Evolutionary conservation across 176 grass and related monocot genomes (phyloP).

Genomic region (Metroxylon sagu): DNA sequence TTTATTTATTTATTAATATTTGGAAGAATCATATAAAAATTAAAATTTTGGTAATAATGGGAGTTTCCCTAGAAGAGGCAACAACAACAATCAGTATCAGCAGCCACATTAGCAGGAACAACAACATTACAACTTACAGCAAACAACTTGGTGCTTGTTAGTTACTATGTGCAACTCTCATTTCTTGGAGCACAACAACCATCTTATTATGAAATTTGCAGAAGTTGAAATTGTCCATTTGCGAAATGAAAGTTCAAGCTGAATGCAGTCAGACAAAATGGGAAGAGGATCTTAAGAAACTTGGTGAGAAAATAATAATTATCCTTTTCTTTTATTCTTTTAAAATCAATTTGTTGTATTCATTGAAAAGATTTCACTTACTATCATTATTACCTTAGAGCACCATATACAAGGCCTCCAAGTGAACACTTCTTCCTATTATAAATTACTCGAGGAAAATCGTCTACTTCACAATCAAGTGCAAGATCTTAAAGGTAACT

Average conservation of each 20-base stretch:
- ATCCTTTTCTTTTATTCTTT: background rate
- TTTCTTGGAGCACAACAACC: too few relatives aligned
- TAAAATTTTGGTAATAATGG: too few relatives aligned
- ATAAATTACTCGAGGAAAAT: constrained; percentile 70
- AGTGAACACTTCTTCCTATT: constrained; percentile 38
- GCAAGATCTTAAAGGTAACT: constrained; percentile 84
- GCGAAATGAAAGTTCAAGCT: constrained; percentile 57
- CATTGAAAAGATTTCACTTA: too few relatives aligned
- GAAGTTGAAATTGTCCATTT: constrained; percentile 49
- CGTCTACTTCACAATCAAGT: constrained; percentile 73
- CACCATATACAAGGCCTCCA: constrained; percentile 48
- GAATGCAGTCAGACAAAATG: constrained; percentile 51
- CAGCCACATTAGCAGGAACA: too few relatives aligned
- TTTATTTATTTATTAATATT: too few relatives aligned
- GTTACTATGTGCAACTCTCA: too few relatives aligned
- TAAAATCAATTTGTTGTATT: too few relatives aligned
- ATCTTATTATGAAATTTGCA: constrained; percentile 26
- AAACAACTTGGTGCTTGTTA: too few relatives aligned
- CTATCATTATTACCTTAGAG: constrained; percentile 26
- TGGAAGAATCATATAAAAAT: too few relatives aligned
- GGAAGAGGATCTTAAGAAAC: constrained; percentile 47
- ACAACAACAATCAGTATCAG: too few relatives aligned
- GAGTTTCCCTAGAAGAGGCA: too few relatives aligned
- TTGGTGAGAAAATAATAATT: constrained; percentile 34
- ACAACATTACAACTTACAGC: too few relatives aligned